phyloP scores from a whole-genome alignment of 2,329 filamentous ascomycete genomes.

The Aspergillus ruber region DNA sequence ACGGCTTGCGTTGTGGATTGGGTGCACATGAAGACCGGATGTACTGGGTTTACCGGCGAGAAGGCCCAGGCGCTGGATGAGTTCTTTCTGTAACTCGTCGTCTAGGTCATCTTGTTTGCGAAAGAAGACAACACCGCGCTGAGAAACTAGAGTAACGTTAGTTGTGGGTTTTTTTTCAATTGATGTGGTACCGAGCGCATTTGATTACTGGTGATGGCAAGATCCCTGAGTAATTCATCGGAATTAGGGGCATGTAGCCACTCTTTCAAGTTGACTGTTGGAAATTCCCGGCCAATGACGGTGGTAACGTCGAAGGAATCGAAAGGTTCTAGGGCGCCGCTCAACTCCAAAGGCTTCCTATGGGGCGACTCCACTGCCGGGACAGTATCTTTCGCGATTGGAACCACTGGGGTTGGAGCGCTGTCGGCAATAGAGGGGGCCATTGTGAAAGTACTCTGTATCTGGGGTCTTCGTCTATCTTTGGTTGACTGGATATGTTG shows the following conservation, averaged over 20 bases:
- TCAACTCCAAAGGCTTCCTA: slow-evolving; percentile 30
- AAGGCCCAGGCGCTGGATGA: slow-evolving; percentile 45
- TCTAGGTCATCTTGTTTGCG: slow-evolving; percentile 45
- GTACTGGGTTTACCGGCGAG: slow-evolving; percentile 43
- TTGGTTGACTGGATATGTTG: background rate
- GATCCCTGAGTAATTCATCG: slow-evolving; percentile 28
- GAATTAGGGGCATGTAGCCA: slow-evolving; percentile 35
- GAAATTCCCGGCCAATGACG: slow-evolving; percentile 46
- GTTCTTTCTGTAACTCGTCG: slow-evolving; percentile 47
- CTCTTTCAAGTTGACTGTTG: slow-evolving; percentile 42
- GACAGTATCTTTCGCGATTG: background rate
- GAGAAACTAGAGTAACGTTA: slow-evolving; percentile 36
- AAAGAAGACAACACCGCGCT: slow-evolving; percentile 51
- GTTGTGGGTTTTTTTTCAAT: background rate
- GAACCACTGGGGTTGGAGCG: background rate
- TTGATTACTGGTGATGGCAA: slow-evolving; percentile 27
- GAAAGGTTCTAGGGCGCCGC: slow-evolving; percentile 38
- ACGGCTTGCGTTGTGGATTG: slow-evolving; percentile 43
- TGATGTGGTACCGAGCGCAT: background rate
- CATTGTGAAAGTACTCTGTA: background rate
- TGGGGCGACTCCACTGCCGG: slow-evolving; percentile 6
- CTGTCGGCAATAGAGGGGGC: background rate
- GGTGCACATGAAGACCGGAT: slow-evolving; percentile 43
- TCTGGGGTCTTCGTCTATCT: background rate
- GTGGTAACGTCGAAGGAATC: slow-evolving; percentile 46